phyloP scores from a whole-genome alignment of 2,329 filamentous ascomycete genomes.

The Penicillium verrucosum region DNA sequence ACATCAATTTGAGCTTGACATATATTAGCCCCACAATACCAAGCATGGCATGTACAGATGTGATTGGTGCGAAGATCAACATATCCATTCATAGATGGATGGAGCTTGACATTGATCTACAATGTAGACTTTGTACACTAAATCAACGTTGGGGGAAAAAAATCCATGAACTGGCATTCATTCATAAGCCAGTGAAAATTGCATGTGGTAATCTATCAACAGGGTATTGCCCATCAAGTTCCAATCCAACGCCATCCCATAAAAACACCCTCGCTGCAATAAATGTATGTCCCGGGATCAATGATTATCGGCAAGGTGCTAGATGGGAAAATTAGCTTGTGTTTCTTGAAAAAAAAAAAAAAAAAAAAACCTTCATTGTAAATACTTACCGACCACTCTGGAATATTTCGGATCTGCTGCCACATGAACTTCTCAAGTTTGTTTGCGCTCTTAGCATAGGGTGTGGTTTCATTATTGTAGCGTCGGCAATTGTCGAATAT shows the following conservation, averaged over 20 bases:
- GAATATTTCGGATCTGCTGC: conserved; percentile 84
- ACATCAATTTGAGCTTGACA: background rate
- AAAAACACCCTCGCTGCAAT: conserved; percentile 14
- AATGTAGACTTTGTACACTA: background rate
- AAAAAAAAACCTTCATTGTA: background rate
- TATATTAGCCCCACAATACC: background rate
- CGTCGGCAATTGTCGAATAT: conserved; percentile 93
- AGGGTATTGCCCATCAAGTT: conserved; percentile 21
- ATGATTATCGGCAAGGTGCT: conserved; percentile 43
- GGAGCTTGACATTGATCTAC: background rate
- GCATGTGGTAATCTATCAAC: conserved; percentile 15
- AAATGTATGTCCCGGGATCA: conserved; percentile 14
- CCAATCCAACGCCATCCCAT: conserved; percentile 16
- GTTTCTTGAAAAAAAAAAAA: background rate
- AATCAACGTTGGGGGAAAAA: background rate
- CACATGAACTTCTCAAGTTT: conserved; percentile 95
- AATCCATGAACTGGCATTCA: conserved; percentile 2
- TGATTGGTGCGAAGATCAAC: conserved; percentile 5
- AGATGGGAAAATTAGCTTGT: conserved; percentile 8
- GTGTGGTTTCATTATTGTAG: conserved; percentile 94
- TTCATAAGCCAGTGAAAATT: conserved; percentile 6
- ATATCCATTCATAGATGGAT: background rate
- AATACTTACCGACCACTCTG: conserved; percentile 73
- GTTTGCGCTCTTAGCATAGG: conserved; percentile 92
- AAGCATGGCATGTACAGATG: background rate